Evolutionary conservation across 2,329 filamentous ascomycete species (phyloP).

Genomic region (Mycosphaerella sp.): DNA sequence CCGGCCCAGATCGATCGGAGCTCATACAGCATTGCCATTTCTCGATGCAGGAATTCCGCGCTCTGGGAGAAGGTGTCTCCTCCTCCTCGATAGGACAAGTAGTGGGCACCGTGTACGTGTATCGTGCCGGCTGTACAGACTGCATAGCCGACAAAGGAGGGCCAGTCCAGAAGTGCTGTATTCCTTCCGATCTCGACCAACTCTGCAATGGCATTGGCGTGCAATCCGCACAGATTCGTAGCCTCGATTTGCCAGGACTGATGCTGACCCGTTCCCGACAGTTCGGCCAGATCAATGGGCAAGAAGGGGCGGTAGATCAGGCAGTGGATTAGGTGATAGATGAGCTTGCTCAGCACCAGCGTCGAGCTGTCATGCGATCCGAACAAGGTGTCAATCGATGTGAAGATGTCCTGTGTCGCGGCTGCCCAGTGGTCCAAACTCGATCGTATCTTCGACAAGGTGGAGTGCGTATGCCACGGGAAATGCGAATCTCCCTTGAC

Average conservation of each 20-base stretch:
- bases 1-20: conserved; percentile 69
- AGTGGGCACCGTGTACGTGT: conserved; percentile 79
- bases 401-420: conserved; percentile 71
- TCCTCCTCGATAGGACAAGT: conserved; percentile 53
- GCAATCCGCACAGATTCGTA: conserved; percentile 77
- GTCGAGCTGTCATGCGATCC: conserved; percentile 71
- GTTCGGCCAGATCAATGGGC: conserved; percentile 73
- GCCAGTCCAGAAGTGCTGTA: conserved; percentile 71
- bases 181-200: conserved; percentile 72
- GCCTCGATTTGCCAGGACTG: conserved; percentile 92
- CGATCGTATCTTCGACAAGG: conserved; percentile 76
- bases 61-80: conserved; percentile 57
- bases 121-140: conserved; percentile 82
- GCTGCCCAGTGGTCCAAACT: conserved; percentile 81
- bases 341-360: conserved; percentile 73
- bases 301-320: conserved; percentile 81
- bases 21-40: conserved; percentile 73
- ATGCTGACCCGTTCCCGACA: conserved; percentile 73
- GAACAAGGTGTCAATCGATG: conserved; percentile 67
- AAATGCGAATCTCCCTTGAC: conserved; percentile 88
- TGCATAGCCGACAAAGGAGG: conserved; percentile 79
- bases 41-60: conserved; percentile 65
- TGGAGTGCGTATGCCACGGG: conserved; percentile 81
- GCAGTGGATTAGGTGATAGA: conserved; percentile 82
- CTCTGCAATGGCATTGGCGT: conserved; percentile 81